phyloP scores from a whole-genome alignment of 345 rosid genomes.

The Eucalyptus regnans region DNA sequence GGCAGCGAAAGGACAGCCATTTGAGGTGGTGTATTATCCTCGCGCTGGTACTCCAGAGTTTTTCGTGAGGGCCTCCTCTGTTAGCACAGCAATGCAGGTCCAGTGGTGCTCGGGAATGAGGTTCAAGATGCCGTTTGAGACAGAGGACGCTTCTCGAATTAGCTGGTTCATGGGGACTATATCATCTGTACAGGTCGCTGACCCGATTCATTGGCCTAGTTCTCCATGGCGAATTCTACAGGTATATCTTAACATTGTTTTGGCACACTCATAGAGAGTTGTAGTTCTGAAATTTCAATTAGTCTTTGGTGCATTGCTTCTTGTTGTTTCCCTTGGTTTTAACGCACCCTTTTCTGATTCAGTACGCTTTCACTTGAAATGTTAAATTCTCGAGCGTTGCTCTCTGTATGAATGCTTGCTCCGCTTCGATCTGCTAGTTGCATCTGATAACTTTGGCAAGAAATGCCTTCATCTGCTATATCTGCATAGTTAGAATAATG shows the following conservation, averaged over 20 bases:
- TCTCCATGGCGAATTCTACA: constrained; percentile 93
- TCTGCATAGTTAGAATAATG: background rate
- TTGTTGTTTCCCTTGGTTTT: background rate
- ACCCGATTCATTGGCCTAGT: constrained; percentile 73
- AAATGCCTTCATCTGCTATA: background rate
- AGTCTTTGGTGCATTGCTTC: background rate
- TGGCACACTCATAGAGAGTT: background rate
- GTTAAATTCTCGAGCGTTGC: background rate
- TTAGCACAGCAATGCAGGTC: constrained; percentile 55
- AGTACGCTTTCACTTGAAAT: background rate
- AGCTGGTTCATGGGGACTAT: constrained; percentile 98
- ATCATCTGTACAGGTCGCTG: constrained; percentile 66
- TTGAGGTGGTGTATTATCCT: constrained; percentile 82
- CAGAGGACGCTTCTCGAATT: constrained; percentile 82
- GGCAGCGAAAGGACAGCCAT: constrained; percentile 54
- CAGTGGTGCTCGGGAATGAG: constrained; percentile 90
- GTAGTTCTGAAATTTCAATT: background rate
- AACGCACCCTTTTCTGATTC: background rate
- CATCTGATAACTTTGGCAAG: background rate
- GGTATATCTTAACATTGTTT: constrained; percentile 24
- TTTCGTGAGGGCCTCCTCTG: constrained; percentile 62
- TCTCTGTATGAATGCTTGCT: background rate
- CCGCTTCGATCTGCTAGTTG: background rate
- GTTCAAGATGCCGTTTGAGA: constrained; percentile 96
- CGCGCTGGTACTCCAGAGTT: constrained; percentile 82